Conservation (phyloP, 139 green algal genomes). For the Tetraselmis chui region DNA sequence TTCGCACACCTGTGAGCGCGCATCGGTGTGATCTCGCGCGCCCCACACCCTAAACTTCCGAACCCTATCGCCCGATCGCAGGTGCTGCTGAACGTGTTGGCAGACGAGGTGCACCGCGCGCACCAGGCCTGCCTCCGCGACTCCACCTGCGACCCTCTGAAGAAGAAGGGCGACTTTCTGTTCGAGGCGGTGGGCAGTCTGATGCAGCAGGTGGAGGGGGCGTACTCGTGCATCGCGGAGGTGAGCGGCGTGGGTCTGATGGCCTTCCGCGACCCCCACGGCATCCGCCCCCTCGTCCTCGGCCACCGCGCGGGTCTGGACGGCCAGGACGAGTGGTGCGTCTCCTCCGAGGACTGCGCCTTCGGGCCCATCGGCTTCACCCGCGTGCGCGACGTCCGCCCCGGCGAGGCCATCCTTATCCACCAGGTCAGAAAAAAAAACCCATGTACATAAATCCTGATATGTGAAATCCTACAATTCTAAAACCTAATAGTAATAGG, state of each 20-base stretch:
- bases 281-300: slow-evolving; percentile 92
- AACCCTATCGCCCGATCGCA: no score
- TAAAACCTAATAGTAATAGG: no score
- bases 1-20: no score
- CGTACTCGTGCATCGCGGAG: slow-evolving; percentile 87
- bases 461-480: no score
- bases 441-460: no score
- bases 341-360: slow-evolving; percentile 94
- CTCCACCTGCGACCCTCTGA: slow-evolving; percentile 58
- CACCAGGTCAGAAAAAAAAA: no score
- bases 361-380: slow-evolving; percentile 96
- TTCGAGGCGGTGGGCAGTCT: slow-evolving; percentile 72
- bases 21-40: no score
- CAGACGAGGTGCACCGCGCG: slow-evolving; percentile 88
- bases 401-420: slow-evolving; percentile 95
- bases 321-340: slow-evolving; percentile 73
- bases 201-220: slow-evolving; percentile 81
- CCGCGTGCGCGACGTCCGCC: slow-evolving; percentile 82
- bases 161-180: slow-evolving; percentile 74
- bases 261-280: slow-evolving; percentile 91
- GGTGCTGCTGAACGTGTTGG: slow-evolving; percentile 95
- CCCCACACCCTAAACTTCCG: no score
- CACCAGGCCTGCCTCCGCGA: slow-evolving; percentile 74
- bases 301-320: slow-evolving; percentile 44
- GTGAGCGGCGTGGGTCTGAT: slow-evolving; percentile 91